Evolutionary conservation across 331 rosid genomes (phyloP).

Genomic region (Malus hybrid): DNA sequence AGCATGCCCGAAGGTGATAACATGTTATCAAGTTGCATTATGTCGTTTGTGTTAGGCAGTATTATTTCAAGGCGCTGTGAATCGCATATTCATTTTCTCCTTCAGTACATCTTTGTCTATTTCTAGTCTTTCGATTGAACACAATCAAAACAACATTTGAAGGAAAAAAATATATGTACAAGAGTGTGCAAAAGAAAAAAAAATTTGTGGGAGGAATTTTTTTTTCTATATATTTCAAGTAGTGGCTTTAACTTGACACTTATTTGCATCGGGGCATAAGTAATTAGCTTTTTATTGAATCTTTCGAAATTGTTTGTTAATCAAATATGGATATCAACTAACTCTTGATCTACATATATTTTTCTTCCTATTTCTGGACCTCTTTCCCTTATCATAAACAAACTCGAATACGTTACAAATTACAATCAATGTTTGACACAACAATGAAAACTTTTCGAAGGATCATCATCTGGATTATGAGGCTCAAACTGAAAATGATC

Average conservation of each 20-base stretch:
- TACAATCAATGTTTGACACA: neutral
- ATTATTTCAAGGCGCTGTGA: neutral
- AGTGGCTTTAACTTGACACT: neutral
- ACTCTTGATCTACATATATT: neutral
- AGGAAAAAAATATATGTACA: fast-evolving
- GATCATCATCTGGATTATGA: neutral
- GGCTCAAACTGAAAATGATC: neutral
- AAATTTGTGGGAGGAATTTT: no score
- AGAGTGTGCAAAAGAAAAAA: neutral
- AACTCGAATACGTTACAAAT: neutral
- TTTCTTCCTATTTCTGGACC: no score
- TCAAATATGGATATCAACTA: neutral
- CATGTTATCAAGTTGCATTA: neutral
- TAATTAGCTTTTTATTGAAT: neutral
- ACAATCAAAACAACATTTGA: neutral
- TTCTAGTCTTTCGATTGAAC: neutral
- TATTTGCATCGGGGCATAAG: neutral
- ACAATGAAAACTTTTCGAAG: neutral
- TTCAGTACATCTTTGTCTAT: no score
- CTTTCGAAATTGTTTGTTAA: no score
- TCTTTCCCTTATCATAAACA: neutral
- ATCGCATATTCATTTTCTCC: no score
- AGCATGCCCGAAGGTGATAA: neutral
- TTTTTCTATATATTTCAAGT: no score
- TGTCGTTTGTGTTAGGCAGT: neutral